These are phyloP conservation scores for Escovopsis sp. DNA, from an alignment of 2,329 filamentous ascomycete species.

Conservation along the genomic window DNA sequence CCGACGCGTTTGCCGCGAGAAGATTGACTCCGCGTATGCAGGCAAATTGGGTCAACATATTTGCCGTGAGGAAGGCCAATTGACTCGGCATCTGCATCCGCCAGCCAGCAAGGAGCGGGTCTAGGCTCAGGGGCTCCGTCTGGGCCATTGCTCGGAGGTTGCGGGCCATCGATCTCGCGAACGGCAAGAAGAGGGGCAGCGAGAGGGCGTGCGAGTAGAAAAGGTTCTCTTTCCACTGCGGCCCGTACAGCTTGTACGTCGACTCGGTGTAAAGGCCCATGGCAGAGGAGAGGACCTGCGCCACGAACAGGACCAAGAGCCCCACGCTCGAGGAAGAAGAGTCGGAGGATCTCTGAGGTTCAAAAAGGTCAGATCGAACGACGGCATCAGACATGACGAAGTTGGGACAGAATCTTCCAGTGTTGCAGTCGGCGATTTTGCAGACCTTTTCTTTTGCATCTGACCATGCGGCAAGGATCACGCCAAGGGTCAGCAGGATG, in stretches of 20 bases:
- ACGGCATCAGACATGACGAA: no score
- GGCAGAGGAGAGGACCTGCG: conserved; percentile 78
- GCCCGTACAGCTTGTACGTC: conserved; percentile 71
- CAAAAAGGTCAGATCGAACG: neutral
- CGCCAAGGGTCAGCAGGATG: conserved; percentile 66
- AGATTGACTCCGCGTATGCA: conserved; percentile 95
- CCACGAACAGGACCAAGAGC: conserved; percentile 68
- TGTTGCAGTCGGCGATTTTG: neutral
- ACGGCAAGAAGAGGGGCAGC: conserved; percentile 60
- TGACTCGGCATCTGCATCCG: conserved; percentile 42
- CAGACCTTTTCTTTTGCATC: conserved; percentile 70
- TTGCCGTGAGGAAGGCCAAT: conserved; percentile 53
- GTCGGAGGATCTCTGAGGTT: neutral
- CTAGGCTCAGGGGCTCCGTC: conserved; percentile 40
- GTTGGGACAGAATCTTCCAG: neutral
- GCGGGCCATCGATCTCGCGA: conserved; percentile 46
- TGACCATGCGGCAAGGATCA: conserved; percentile 76
- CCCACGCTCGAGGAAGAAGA: conserved; percentile 38
- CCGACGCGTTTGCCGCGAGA: conserved; percentile 75
- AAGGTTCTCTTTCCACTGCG: conserved; percentile 87
- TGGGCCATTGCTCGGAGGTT: conserved; percentile 48
- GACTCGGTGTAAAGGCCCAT: conserved; percentile 94
- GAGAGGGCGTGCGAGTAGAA: conserved; percentile 80
- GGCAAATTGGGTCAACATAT: conserved; percentile 80
- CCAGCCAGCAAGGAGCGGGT: conserved; percentile 8